Conservation (phyloP, 225 moss, liverwort and hornwort species). For the Thuidium tamariscinum region DNA sequence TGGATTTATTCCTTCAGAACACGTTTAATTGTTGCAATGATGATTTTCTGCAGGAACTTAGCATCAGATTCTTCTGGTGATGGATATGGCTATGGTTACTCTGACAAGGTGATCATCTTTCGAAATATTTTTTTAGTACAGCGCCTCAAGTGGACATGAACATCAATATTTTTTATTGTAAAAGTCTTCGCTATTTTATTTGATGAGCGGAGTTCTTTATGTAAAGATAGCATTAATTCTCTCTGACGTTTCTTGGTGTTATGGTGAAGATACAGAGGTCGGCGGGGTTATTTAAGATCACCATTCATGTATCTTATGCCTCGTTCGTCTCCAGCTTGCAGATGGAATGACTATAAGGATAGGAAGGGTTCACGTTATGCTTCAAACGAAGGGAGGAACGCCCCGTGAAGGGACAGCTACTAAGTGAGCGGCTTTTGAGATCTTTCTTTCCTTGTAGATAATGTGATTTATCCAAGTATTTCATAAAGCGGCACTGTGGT, state of each 20-base stretch:
- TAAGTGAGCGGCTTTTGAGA: constrained; percentile 32
- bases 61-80: constrained; percentile 27
- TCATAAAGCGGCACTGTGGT: neutral
- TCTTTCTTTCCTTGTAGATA: neutral
- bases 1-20: neutral
- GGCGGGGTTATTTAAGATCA: neutral
- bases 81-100: constrained; percentile 74
- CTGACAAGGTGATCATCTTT: constrained; percentile 69
- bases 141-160: neutral
- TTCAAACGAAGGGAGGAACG: constrained; percentile 84
- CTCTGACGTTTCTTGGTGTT: neutral
- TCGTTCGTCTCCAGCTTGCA: constrained; percentile 58
- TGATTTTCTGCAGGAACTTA: constrained; percentile 35
- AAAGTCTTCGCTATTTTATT: neutral
- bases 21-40: neutral
- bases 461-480: neutral
- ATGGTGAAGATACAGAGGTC: neutral
- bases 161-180: neutral
- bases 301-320: neutral
- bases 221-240: neutral
- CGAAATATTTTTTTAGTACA: neutral
- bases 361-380: constrained; percentile 67
- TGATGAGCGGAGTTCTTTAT: neutral
- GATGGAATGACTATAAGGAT: constrained; percentile 95
- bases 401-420: constrained; percentile 50